Base-by-base conservation (phyloP, 352 stramenopile species). In the Aphanomyces cochlioides region DNA sequence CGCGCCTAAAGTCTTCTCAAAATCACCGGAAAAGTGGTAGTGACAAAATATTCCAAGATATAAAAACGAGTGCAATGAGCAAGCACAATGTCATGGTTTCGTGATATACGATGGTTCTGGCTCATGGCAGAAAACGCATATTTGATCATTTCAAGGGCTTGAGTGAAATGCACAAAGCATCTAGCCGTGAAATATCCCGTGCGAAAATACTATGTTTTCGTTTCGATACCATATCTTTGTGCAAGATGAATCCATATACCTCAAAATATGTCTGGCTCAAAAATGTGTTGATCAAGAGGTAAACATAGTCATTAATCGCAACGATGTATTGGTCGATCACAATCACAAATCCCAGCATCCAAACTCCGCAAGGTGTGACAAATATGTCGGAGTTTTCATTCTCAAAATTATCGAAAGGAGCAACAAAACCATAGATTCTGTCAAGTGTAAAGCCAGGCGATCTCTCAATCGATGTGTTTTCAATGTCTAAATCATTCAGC, bases 301-400 rank as follows among this genome's bases (percentile, higher is more conserved):
- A 40, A 3, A 40, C 3, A 12, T 5, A 1, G 59, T 58, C 36
- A 36, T 39, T 67, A 36, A 67, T 67, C 10, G 1, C 38, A 10
- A 67, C 21, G 40, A 67, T 3, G 17, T 38, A 57, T 7, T 1
- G 6, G n/a, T 67, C 5, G 47, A 1, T 36, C 15, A 67, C 17
- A 28, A 67, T 36, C 8, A 67, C 36, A 36, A 56, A 36, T 6
- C 59, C 59, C 1, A 67, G 21, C 17, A 67, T 21, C 59, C 59
- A 67, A 10, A 67, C 17, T 10, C 15, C 13, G 13, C 37, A 54
- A 1, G 17, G 7, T 6, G 59, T 28, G 28, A 57, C 7, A 67
- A 7, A 5, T 58, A 5, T 15, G 12, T n/a, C 43, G 17, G 10
- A 12, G 43, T 12, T n/a, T 28, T 28, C 28, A 28, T 28, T 2